Evolutionary conservation across 345 rosid species (phyloP), one percentile per base, ranked within the genome.

Genomic region (Arabidopsis arenosa): DNA sequence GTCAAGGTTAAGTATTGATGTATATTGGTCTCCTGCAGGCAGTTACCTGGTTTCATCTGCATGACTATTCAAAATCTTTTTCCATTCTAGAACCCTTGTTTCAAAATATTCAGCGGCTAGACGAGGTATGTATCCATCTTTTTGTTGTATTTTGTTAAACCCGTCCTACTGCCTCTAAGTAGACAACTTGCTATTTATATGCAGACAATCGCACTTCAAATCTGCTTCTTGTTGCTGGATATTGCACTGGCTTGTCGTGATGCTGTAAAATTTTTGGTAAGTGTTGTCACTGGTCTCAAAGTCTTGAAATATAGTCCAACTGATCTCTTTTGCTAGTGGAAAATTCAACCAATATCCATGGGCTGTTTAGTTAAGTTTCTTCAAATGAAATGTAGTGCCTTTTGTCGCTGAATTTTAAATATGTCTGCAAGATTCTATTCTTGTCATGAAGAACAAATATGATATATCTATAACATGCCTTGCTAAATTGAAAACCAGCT

Each of bases 151-250:
- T 41, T 28, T 45, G 56, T 63, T 60, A 57, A 59, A 57, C 21
- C 48, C 12, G 35, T 23, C 68, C 74, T 75, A 62, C 48, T 80
- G 66, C 56, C 74, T 55, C 43, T 65, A 57, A 62, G 17, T 47
- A 15, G 43, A 48, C 72, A 60, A 63, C 74, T 57, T 83, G 55
- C 69, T 52, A 67, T 21, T 36, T 33, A 41, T 75, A 11, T 83
- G 82, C 93, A 93, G 98, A 83, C 87, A 66, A 84, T 83, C 15
- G 98, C 97, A 26, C 96, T 88, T 84, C 95, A 85, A 80, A 86
- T 93, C 63, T 89, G 98, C 74, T 90, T 91, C 57, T 74, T 96
- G 85, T 67, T 93, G 76, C 86, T 96, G 81, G 99, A 96, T 79
- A 87, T 81, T 82, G 84, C 86, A 10, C 85, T 93, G 77, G 98